A percentile compares a stretch with the other conserved stretches of the same genome.
phyloP scores from a whole-genome alignment of 73 alveolate genomes.

The Effrenium voratum region DNA sequence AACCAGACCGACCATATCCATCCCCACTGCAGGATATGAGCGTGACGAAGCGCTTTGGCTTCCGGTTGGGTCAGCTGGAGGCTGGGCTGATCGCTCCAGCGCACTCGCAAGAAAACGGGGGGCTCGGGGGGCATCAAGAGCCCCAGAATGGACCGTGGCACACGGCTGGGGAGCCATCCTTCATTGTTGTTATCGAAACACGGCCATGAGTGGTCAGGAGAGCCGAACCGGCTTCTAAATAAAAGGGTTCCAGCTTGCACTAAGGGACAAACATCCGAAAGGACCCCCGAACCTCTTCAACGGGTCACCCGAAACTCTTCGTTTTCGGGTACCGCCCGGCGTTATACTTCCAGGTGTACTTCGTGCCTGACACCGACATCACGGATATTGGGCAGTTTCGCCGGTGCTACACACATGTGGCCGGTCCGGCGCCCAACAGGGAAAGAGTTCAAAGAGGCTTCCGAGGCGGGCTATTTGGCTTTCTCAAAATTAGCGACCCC shows the following conservation, averaged over 20 bases:
- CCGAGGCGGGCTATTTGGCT: not conserved
- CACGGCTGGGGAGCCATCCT: no score
- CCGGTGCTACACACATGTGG: slow-evolving; percentile 54
- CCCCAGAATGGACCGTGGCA: no score
- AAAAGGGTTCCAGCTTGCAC: not conserved
- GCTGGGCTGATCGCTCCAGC: not conserved
- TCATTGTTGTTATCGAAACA: no score
- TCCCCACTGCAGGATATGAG: slow-evolving; percentile 20
- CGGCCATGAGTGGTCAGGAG: not conserved
- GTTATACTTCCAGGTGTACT: not conserved
- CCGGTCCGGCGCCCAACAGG: not conserved
- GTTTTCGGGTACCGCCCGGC: no score
- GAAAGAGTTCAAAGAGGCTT: not conserved
- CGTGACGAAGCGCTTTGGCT: slow-evolving; percentile 68
- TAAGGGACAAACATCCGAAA: no score
- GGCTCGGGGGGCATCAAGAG: no score
- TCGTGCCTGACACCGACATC: slow-evolving; percentile 63
- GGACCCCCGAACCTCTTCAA: no score
- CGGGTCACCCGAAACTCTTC: no score
- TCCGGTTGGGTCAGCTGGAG: slow-evolving; percentile 70
- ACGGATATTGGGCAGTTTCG: slow-evolving; percentile 76
- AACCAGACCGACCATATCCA: no score
- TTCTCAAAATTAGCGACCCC: no score
- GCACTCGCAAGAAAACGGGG: no score
- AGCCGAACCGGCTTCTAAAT: not conserved